Evolutionary conservation across 2,329 filamentous ascomycete genomes (phyloP).

Genomic region (Pseudopyrenochaeta lycopersici): DNA sequence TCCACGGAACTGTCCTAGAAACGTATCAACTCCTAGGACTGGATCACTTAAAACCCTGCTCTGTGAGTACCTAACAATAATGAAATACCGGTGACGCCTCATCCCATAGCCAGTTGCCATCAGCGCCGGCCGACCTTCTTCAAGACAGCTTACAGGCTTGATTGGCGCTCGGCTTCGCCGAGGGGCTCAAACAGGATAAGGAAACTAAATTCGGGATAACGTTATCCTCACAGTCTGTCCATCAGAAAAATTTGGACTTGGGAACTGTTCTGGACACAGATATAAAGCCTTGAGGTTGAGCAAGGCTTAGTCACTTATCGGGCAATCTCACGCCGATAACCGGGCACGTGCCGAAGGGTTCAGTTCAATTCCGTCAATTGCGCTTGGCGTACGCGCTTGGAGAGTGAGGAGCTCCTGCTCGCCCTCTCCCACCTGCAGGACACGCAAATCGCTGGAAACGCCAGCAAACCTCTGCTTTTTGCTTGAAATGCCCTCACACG

Average conservation of each 20-base stretch:
- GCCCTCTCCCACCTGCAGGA: constrained; percentile 16
- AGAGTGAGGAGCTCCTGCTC: constrained; percentile 18
- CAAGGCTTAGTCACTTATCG: not conserved
- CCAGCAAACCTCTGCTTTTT: constrained; percentile 28
- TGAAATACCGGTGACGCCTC: too few species aligned
- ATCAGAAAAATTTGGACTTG: too few species aligned
- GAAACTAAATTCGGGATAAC: not conserved
- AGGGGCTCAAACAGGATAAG: too few species aligned
- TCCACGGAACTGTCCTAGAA: too few species aligned
- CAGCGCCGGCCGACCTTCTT: too few species aligned
- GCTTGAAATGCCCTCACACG: constrained; percentile 41
- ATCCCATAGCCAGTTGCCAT: too few species aligned
- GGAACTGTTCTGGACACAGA: not conserved
- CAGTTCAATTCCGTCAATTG: constrained; percentile 27
- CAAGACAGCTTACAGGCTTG: too few species aligned
- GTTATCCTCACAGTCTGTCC: not conserved
- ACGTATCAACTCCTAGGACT: too few species aligned
- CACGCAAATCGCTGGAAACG: constrained; percentile 28
- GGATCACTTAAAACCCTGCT: too few species aligned
- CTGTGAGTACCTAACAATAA: too few species aligned
- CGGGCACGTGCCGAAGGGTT: constrained; percentile 11
- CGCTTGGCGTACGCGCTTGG: constrained; percentile 24
- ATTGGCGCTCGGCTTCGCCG: too few species aligned
- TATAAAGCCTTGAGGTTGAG: not conserved
- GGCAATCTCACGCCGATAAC: constrained; percentile 10